phyloP scores from a whole-genome alignment of 2,329 filamentous ascomycete genomes.

The Fusarium odoratissimum region DNA sequence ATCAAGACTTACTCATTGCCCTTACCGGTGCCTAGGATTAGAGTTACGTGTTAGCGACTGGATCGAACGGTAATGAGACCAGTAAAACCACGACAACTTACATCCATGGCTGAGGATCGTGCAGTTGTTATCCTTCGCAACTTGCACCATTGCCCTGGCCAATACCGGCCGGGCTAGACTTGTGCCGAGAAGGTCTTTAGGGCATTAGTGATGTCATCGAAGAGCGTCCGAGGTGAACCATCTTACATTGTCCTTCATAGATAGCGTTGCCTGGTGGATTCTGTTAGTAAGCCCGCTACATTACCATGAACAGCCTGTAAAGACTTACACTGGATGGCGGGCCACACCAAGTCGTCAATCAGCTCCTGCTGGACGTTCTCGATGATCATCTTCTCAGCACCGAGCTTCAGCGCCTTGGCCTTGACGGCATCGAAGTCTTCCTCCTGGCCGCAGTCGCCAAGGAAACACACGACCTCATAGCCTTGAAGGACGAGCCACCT shows the following conservation, averaged over 20 bases:
- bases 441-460: conserved; percentile 76
- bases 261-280: conserved; percentile 13
- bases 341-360: conserved; percentile 80
- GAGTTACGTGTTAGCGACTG: neutral
- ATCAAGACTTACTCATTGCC: conserved; percentile 44
- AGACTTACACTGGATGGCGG: conserved; percentile 70
- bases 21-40: conserved; percentile 63
- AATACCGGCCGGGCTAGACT: conserved; percentile 74
- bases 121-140: conserved; percentile 53
- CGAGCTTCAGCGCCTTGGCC: conserved; percentile 66
- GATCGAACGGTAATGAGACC: neutral
- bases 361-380: conserved; percentile 77
- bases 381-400: conserved; percentile 58
- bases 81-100: neutral
- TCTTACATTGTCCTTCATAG: conserved; percentile 51
- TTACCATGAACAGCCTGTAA: neutral
- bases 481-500: conserved; percentile 17
- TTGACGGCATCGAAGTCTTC: conserved; percentile 78
- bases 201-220: neutral
- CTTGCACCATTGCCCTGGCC: conserved; percentile 61
- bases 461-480: conserved; percentile 48
- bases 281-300: neutral
- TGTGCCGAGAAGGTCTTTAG: conserved; percentile 56
- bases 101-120: conserved; percentile 61
- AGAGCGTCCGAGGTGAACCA: neutral